A percentile compares a stretch with the other conserved stretches of the same genome.
Evolutionary conservation across 192 early-diverging fungal species (phyloP).

Genomic region (Gaertneriomyces sp.): DNA sequence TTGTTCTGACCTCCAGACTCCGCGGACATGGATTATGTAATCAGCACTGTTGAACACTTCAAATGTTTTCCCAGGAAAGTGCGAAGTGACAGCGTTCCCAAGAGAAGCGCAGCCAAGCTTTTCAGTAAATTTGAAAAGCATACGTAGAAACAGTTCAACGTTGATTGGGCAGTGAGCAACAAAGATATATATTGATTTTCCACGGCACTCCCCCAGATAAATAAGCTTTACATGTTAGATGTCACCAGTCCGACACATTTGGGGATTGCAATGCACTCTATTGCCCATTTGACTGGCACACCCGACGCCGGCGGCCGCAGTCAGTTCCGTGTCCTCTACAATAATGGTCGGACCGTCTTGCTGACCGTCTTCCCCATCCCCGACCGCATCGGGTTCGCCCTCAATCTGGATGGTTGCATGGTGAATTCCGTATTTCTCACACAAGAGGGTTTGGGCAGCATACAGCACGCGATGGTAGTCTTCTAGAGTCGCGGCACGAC

Average conservation of each 20-base stretch:
- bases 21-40: too few species aligned
- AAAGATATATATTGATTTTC: too few species aligned
- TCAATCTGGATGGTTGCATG: constrained; percentile 55
- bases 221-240: too few species aligned
- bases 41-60: too few species aligned
- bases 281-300: background rate
- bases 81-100: too few species aligned
- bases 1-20: too few species aligned
- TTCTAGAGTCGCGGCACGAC: constrained; percentile 21
- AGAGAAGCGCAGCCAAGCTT: too few species aligned
- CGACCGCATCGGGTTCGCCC: background rate
- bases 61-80: too few species aligned
- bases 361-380: constrained; percentile 1
- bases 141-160: too few species aligned
- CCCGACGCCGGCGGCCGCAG: background rate
- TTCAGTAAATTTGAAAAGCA: too few species aligned
- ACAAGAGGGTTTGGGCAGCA: constrained; percentile 37
- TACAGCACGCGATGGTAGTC: constrained; percentile 41
- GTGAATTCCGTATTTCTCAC: constrained; percentile 47
- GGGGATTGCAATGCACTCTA: constrained; percentile 20
- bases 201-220: too few species aligned
- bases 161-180: too few species aligned
- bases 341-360: background rate
- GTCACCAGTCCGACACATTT: constrained; percentile 20
- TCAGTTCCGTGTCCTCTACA: background rate